Evolutionary conservation across 2,329 filamentous ascomycete species (phyloP).

Genomic region (Cladophialophora immunda): DNA sequence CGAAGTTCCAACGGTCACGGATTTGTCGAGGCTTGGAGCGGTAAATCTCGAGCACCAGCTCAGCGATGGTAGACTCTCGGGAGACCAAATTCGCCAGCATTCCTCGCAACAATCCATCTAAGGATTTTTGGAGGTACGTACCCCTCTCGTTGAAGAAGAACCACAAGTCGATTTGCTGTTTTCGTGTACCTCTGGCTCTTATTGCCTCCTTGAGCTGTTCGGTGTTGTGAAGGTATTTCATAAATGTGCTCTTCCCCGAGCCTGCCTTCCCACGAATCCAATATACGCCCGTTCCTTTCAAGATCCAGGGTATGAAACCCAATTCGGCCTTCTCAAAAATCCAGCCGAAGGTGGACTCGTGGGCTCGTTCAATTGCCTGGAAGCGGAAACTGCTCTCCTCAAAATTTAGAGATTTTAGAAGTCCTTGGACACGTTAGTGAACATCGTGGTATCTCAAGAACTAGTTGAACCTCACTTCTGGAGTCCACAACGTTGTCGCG

Average conservation of each 20-base stretch:
- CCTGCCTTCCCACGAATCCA: constrained; percentile 25
- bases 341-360: constrained; percentile 8
- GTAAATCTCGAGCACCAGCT: too few species aligned
- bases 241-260: constrained; percentile 22
- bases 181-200: too few species aligned
- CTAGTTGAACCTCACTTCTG: too few species aligned
- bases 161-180: too few species aligned
- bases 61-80: too few species aligned
- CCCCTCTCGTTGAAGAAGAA: not conserved
- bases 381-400: constrained; percentile 16
- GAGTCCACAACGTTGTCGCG: too few species aligned
- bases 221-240: constrained; percentile 13
- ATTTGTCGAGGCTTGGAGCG: too few species aligned
- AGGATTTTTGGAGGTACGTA: not conserved
- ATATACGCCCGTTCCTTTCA: not conserved
- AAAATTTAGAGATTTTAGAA: not conserved
- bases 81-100: too few species aligned
- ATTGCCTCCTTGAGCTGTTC: too few species aligned
- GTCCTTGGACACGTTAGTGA: too few species aligned
- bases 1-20: too few species aligned
- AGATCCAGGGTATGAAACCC: constrained; percentile 17
- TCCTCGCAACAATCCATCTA: not conserved
- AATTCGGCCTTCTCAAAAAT: not conserved
- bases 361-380: not conserved
- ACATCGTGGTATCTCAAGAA: too few species aligned